Percentiles rank a stretch among this genome's conserved stretches.
These are phyloP conservation scores for Chionographis japonica DNA, from an alignment of 106 monocot genomes.

Conservation along the genomic window DNA sequence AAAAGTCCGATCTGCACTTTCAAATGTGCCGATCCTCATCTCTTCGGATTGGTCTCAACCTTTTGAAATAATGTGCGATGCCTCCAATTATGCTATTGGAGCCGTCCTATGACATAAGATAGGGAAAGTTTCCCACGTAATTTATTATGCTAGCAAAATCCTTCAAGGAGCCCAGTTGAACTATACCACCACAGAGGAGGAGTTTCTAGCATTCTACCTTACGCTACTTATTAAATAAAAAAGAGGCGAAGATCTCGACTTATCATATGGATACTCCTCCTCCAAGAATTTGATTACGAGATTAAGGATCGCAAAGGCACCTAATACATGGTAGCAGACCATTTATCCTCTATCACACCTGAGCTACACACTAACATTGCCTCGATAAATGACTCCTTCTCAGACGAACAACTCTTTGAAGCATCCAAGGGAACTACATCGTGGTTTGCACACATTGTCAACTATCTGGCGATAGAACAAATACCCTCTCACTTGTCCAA, in stretches of 20 bases:
- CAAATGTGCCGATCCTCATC: not conserved
- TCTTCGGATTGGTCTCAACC: not conserved
- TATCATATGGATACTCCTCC: not conserved
- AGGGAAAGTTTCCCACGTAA: not conserved
- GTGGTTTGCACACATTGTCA: too few relatives aligned
- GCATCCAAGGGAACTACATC: too few relatives aligned
- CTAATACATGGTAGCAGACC: not conserved
- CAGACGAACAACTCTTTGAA: not conserved
- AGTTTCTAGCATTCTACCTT: not conserved
- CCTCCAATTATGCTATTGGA: not conserved
- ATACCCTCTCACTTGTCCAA: too few relatives aligned
- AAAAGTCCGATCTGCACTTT: too few relatives aligned
- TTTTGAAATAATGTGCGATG: constrained; percentile 1
- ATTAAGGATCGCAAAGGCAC: not conserved
- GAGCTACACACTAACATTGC: too few relatives aligned
- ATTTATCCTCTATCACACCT: not conserved
- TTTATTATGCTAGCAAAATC: not conserved
- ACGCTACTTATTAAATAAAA: not conserved
- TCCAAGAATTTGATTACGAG: not conserved
- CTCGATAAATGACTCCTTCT: too few relatives aligned
- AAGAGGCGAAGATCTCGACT: not conserved
- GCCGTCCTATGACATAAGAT: not conserved
- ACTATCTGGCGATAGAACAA: too few relatives aligned
- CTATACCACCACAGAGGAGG: not conserved
- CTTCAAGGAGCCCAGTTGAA: not conserved